These are phyloP conservation scores for Penicillium psychrosexuale DNA, from an alignment of 2,329 filamentous ascomycete genomes.

Conservation along the genomic window DNA sequence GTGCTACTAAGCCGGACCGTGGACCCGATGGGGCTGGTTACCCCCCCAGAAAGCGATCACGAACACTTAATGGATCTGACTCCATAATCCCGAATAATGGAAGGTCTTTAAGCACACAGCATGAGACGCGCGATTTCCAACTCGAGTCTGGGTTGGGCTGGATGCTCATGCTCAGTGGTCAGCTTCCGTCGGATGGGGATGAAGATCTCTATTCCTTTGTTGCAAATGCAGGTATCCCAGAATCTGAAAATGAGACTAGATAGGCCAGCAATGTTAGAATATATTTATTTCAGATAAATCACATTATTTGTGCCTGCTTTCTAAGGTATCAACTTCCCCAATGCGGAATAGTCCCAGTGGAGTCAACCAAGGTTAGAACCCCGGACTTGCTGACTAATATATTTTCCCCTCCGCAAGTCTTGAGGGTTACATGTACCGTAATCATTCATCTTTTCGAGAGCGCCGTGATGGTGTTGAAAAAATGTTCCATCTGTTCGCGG, in stretches of 20 bases:
- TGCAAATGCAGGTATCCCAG: slow-evolving; percentile 38
- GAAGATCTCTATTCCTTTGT: slow-evolving; percentile 1
- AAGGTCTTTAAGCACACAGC: not conserved
- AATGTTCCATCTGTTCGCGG: slow-evolving; percentile 51
- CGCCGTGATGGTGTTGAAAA: slow-evolving; percentile 41
- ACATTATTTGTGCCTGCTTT: not conserved
- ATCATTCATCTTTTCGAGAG: slow-evolving; percentile 10
- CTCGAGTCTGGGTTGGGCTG: slow-evolving; percentile 1
- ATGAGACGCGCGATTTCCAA: not conserved
- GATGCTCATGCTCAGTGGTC: slow-evolving; percentile 6
- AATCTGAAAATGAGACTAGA: not conserved
- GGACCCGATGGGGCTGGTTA: not conserved
- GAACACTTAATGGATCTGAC: not conserved
- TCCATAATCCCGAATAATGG: not conserved
- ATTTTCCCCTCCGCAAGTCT: not conserved
- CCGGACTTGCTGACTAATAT: slow-evolving; percentile 2
- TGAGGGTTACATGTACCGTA: not conserved
- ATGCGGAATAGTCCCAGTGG: not conserved
- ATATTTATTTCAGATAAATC: not conserved
- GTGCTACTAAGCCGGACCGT: not conserved
- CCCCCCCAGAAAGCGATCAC: not conserved
- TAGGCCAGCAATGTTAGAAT: not conserved
- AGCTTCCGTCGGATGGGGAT: not conserved
- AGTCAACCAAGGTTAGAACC: not conserved
- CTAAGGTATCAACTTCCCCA: not conserved